Evolutionary conservation across 2,329 filamentous ascomycete genomes (phyloP).

Genomic region (Nigrospora osmanthi): DNA sequence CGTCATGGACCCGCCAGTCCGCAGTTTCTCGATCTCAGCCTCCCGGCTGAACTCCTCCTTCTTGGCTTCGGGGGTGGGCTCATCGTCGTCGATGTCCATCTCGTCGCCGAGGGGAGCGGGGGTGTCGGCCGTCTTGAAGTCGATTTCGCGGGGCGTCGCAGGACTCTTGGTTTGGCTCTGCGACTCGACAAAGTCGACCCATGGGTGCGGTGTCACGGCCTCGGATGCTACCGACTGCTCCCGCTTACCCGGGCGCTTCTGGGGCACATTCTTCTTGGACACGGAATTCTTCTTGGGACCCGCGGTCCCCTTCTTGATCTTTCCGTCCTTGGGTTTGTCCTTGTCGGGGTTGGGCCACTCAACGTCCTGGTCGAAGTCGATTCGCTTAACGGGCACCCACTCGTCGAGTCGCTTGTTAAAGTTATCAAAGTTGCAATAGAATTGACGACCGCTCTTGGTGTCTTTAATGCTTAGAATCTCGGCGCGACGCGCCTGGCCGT

Average conservation of each 20-base stretch:
- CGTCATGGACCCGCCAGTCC: conserved; percentile 95
- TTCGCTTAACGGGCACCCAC: conserved; percentile 77
- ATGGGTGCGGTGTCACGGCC: conserved; percentile 45
- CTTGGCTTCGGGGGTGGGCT: conserved; percentile 26
- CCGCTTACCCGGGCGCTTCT: conserved; percentile 46
- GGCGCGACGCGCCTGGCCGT: conserved; percentile 81
- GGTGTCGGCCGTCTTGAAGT: conserved; percentile 36
- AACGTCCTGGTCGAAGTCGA: conserved; percentile 84
- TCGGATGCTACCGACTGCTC: conserved; percentile 48
- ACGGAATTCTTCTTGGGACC: conserved; percentile 43
- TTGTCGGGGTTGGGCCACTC: conserved; percentile 95
- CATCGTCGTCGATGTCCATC: conserved; percentile 48
- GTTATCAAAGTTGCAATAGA: conserved; percentile 96
- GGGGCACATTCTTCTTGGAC: conserved; percentile 43
- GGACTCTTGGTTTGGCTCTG: conserved; percentile 36
- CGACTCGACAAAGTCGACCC: conserved; percentile 43
- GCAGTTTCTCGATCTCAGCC: conserved; percentile 92
- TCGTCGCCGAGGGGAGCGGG: conserved; percentile 36
- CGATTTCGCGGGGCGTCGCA: conserved; percentile 33
- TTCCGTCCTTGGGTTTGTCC: conserved; percentile 64
- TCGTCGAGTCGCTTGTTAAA: conserved; percentile 86
- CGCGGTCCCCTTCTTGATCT: conserved; percentile 63
- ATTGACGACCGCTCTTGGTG: conserved; percentile 78
- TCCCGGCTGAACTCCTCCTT: conserved; percentile 63
- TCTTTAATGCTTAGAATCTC: conserved; percentile 94